Base-by-base conservation (phyloP, 306 rosid species). In the Datisca glomerata region DNA sequence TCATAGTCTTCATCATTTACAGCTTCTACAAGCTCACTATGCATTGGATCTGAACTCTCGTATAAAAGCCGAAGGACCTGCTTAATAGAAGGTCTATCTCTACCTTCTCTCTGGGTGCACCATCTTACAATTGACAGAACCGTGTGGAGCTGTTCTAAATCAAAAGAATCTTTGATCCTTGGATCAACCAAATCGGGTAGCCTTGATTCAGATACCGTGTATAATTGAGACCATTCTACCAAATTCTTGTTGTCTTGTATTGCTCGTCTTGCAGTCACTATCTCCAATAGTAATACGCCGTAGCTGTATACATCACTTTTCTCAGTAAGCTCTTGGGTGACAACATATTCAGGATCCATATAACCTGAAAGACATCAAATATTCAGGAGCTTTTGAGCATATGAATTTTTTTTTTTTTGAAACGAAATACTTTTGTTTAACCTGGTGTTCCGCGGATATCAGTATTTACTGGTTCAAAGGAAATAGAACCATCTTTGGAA, bases 381-480 rank as follows among this genome's bases (percentile, higher is more conserved):
- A n/a, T n/a, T n/a, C n/a, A n/a, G n/a, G n/a, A n/a, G n/a, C n/a
- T n/a, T n/a, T n/a, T n/a, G n/a, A n/a, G n/a, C n/a, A n/a, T n/a
- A n/a, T n/a, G n/a, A n/a, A n/a, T n/a, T n/a, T n/a, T n/a, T n/a
- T n/a, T n/a, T n/a, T n/a, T n/a, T n/a, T n/a, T n/a, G n/a, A n/a
- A n/a, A n/a, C n/a, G n/a, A n/a, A n/a, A n/a, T n/a, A n/a, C n/a
- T n/a, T 23, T 45, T 34, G 49, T 36, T 62, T 48, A 47, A 80
- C 98, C 98, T 43, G 96, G 98, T 28, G 98, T 91, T 64, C 98
- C 98, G 36, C 79, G 72, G 51, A 91, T 74, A 39, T 80, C 84
- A 0, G 86, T 84, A 43, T 84, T 91, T 43, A 75, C 74, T 0
- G 98, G 85, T 57, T 91, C 98, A 48, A 91, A 80, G 70, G 66